Percentiles rank a stretch among this genome's conserved stretches.
Evolutionary conservation across 441 rosid genomes (phyloP).

Genomic region (Euphorbia corollata): DNA sequence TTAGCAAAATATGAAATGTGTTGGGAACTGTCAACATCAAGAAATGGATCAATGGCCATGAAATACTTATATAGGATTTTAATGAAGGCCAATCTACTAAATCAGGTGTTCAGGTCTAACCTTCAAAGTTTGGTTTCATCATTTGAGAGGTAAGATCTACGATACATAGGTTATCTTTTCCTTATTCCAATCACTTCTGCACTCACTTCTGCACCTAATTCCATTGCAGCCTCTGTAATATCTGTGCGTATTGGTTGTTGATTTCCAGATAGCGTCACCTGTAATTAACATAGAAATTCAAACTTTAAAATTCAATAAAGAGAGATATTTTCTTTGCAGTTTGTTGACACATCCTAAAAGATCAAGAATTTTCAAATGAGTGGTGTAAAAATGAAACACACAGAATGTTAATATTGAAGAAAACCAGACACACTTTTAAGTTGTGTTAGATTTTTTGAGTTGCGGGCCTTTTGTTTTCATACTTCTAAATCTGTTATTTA

Average conservation of each 20-base stretch:
- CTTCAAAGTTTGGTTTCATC: too few relatives aligned
- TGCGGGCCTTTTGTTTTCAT: not conserved
- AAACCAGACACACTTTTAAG: not conserved
- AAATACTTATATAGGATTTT: too few relatives aligned
- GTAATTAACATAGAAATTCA: not conserved
- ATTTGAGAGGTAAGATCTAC: too few relatives aligned
- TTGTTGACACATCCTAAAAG: not conserved
- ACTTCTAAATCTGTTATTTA: not conserved
- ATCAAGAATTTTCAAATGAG: not conserved
- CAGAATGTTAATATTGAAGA: not conserved
- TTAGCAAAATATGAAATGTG: too few relatives aligned
- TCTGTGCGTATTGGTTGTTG: slow-evolving; percentile 86
- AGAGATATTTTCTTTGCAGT: not conserved
- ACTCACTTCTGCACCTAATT: slow-evolving; percentile 77
- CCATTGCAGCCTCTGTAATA: slow-evolving; percentile 95
- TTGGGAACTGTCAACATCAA: too few relatives aligned
- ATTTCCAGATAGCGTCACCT: slow-evolving; percentile 84
- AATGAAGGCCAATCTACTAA: too few relatives aligned
- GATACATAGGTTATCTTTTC: too few relatives aligned
- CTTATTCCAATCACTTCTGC: too few relatives aligned
- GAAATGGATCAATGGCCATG: too few relatives aligned
- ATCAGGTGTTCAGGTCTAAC: too few relatives aligned
- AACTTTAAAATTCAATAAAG: not conserved
- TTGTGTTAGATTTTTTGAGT: not conserved
- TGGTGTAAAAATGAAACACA: not conserved